Evolutionary conservation across 228 moss, liverwort and hornwort species (phyloP).

Genomic region (Sphagnum fallax): DNA sequence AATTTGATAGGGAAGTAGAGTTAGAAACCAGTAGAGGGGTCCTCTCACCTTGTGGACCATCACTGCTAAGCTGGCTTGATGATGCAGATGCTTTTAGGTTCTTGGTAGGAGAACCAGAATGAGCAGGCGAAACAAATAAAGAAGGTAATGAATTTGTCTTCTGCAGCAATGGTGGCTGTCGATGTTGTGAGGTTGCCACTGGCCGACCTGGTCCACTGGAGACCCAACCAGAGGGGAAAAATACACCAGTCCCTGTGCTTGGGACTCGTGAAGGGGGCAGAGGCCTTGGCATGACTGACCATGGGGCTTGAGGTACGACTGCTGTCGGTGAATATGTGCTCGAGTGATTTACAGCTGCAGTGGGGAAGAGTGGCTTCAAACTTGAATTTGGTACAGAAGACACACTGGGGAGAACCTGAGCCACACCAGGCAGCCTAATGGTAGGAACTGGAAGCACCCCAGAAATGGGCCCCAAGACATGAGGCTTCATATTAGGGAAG

Average conservation of each 20-base stretch:
- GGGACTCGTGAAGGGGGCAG: slow-evolving; percentile 36
- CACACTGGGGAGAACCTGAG: slow-evolving; percentile 15
- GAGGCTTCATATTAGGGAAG: slow-evolving; percentile 19
- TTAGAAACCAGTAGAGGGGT: neutral
- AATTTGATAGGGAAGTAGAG: neutral
- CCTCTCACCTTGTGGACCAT: neutral
- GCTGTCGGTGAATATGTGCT: slow-evolving; percentile 29
- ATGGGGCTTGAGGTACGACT: slow-evolving; percentile 22
- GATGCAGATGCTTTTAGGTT: slow-evolving; percentile 8
- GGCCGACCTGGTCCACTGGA: slow-evolving; percentile 62
- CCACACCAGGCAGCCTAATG: slow-evolving; percentile 26
- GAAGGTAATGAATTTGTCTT: slow-evolving; percentile 58
- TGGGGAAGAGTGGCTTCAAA: slow-evolving; percentile 30
- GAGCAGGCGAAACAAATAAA: slow-evolving; percentile 34
- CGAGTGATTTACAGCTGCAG: slow-evolving; percentile 11
- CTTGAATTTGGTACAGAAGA: slow-evolving; percentile 16
- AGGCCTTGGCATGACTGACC: slow-evolving; percentile 43
- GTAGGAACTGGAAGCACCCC: slow-evolving; percentile 54
- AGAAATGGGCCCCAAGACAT: slow-evolving; percentile 25
- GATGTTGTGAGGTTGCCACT: slow-evolving; percentile 21
- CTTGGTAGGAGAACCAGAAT: slow-evolving; percentile 39
- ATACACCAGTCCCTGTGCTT: slow-evolving; percentile 54
- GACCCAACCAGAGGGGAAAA: slow-evolving; percentile 48
- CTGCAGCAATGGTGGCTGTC: slow-evolving; percentile 40
- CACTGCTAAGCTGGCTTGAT: neutral